phyloP scores from a whole-genome alignment of 768 basidiomycete genomes.

The Hygrophorus russula region DNA sequence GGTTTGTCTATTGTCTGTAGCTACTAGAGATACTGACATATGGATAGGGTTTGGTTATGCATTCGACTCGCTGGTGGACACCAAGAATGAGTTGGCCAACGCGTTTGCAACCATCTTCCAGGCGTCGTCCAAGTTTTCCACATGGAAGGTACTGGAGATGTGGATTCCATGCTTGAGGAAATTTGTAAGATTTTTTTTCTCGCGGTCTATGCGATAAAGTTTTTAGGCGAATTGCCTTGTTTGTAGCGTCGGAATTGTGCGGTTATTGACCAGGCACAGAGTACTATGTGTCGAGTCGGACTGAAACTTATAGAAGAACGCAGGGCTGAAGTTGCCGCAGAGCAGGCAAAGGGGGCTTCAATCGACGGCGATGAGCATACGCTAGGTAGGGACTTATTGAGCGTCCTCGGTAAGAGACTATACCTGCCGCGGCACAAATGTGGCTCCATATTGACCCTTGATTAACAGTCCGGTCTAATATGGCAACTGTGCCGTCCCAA shows the following conservation, averaged over 20 bases:
- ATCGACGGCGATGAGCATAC: constrained; percentile 20
- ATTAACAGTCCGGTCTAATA: constrained; percentile 47
- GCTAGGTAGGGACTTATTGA: constrained; percentile 42
- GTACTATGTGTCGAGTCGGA: constrained; percentile 43
- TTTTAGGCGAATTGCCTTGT: constrained; percentile 1
- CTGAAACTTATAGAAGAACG: constrained; percentile 39
- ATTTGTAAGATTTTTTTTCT: constrained; percentile 31
- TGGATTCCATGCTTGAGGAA: constrained; percentile 46
- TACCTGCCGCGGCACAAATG: constrained; percentile 21
- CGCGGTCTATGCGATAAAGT: neutral
- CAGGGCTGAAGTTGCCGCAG: constrained; percentile 7
- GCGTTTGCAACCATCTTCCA: constrained; percentile 46
- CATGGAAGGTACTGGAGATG: constrained; percentile 40
- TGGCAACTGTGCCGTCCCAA: constrained; percentile 29
- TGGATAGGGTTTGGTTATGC: constrained; percentile 47
- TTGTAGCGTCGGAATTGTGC: constrained; percentile 34
- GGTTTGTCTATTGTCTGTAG: constrained; percentile 20
- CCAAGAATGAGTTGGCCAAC: constrained; percentile 40
- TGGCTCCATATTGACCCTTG: constrained; percentile 28
- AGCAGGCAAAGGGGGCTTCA: constrained; percentile 9
- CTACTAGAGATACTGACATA: neutral
- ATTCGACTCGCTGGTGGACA: constrained; percentile 40
- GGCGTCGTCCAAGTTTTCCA: constrained; percentile 39
- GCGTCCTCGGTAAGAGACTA: constrained; percentile 33
- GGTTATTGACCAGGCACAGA: constrained; percentile 30